Evolutionary conservation across 129 eudicot genomes (phyloP).

Genomic region (Escallonia rubra): DNA sequence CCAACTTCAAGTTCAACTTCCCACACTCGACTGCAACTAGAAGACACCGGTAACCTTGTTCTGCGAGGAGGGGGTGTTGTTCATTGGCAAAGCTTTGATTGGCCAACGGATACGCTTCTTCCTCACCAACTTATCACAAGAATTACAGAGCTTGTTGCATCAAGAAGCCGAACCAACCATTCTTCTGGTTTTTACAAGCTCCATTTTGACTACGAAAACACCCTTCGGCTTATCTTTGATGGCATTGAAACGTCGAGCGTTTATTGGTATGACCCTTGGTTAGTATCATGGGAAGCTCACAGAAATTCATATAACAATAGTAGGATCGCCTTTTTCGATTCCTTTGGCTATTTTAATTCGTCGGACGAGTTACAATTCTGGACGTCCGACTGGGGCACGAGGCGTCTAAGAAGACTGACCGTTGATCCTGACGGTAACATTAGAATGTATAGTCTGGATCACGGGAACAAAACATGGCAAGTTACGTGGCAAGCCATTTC

Average conservation of each 20-base stretch:
- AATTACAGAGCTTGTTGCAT: background rate
- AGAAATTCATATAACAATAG: conserved; percentile 37
- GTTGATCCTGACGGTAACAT: conserved; percentile 54
- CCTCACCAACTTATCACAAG: conserved; percentile 10
- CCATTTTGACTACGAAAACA: conserved; percentile 8
- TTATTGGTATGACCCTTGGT: conserved; percentile 49
- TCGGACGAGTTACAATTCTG: conserved; percentile 27
- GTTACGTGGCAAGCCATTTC: conserved; percentile 34
- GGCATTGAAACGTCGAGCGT: conserved; percentile 14
- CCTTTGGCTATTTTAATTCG: conserved; percentile 31
- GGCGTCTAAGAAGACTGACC: conserved; percentile 30
- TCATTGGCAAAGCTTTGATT: conserved; percentile 20
- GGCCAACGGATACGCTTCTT: conserved; percentile 16
- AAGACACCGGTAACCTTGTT: conserved; percentile 12
- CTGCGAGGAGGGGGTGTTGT: background rate
- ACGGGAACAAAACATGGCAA: conserved; percentile 17
- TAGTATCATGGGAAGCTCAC: conserved; percentile 24
- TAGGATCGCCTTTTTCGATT: conserved; percentile 31
- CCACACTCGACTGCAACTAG: background rate
- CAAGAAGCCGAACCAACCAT: conserved; percentile 4
- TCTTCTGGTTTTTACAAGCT: conserved; percentile 15
- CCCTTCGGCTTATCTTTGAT: background rate
- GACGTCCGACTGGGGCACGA: conserved; percentile 34
- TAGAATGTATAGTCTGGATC: conserved; percentile 38
- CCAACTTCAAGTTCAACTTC: background rate